A percentile compares a stretch with the other conserved stretches of the same genome.
Evolutionary conservation across 305 asterid species (phyloP).

Genomic region (Fraxinus platypoda): DNA sequence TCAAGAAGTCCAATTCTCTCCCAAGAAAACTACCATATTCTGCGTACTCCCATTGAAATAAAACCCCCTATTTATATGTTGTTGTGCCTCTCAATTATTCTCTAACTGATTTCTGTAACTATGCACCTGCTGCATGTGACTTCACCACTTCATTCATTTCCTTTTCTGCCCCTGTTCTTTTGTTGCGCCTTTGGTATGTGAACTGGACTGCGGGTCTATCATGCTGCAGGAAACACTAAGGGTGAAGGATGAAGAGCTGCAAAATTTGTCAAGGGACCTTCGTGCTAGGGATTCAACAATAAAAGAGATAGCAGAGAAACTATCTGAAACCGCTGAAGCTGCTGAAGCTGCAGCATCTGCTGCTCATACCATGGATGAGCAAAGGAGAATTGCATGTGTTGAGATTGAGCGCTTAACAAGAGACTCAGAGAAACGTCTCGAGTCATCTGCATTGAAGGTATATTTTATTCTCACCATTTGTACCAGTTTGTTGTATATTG

Average conservation of each 20-base stretch:
- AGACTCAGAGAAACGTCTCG: slow-evolving; percentile 62
- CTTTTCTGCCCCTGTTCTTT: not conserved
- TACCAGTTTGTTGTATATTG: slow-evolving; percentile 2
- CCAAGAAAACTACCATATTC: not conserved
- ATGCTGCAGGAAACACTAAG: slow-evolving; percentile 81
- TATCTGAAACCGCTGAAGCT: slow-evolving; percentile 94
- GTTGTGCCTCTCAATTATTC: not conserved
- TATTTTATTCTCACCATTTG: slow-evolving; percentile 18
- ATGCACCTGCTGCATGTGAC: not conserved
- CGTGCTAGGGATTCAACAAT: slow-evolving; percentile 91
- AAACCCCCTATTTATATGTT: not conserved
- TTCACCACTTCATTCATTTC: not conserved
- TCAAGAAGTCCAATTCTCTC: not conserved
- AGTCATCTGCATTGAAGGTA: slow-evolving; percentile 64
- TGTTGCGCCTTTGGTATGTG: not conserved
- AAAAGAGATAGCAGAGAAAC: slow-evolving; percentile 83
- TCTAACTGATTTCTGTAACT: not conserved
- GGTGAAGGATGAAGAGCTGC: slow-evolving; percentile 99
- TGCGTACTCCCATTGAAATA: not conserved
- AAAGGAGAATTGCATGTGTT: slow-evolving; percentile 80
- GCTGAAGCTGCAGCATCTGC: slow-evolving; percentile 98
- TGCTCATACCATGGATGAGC: slow-evolving; percentile 89
- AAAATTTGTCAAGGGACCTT: slow-evolving; percentile 79
- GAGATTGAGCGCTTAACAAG: slow-evolving; percentile 71
- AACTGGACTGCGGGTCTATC: not conserved